A percentile compares a stretch with the other conserved stretches of the same genome.
phyloP scores from a whole-genome alignment of 495 filamentous ascomycete genomes.

The Lasiosphaeris hirsuta region DNA sequence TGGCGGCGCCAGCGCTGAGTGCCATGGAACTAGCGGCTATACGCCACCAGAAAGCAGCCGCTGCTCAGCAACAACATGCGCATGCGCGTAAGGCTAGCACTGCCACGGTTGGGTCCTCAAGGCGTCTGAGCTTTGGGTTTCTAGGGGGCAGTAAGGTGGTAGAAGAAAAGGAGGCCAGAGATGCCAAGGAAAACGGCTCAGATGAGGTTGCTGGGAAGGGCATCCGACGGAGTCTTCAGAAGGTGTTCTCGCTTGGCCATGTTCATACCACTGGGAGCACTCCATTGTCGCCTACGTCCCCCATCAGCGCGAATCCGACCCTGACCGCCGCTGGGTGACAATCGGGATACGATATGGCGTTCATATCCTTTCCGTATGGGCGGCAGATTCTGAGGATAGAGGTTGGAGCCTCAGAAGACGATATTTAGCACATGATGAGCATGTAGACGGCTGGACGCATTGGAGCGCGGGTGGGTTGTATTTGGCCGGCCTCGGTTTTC shows the following conservation, averaged over 20 bases:
- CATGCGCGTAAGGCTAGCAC: constrained; percentile 23
- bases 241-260: constrained; percentile 37
- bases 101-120: constrained; percentile 7
- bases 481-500: neutral
- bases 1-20: constrained; percentile 26
- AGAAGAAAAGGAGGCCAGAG: constrained; percentile 6
- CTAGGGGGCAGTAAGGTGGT: constrained; percentile 13
- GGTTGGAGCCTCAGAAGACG: neutral
- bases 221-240: constrained; percentile 41
- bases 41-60: constrained; percentile 31
- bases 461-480: neutral
- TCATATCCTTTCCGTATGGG: neutral
- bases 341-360: neutral
- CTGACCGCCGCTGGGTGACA: constrained; percentile 12
- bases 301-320: neutral
- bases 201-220: constrained; percentile 40
- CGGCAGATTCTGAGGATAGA: neutral
- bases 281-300: constrained; percentile 13
- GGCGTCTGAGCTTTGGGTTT: constrained; percentile 31
- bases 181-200: constrained; percentile 33
- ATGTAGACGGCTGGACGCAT: neutral
- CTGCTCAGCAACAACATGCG: constrained; percentile 18
- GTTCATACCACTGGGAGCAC: constrained; percentile 3
- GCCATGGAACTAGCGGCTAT: constrained; percentile 33
- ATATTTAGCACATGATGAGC: neutral